Conservation (phyloP, 345 rosid genomes). For the Populus simonii region DNA sequence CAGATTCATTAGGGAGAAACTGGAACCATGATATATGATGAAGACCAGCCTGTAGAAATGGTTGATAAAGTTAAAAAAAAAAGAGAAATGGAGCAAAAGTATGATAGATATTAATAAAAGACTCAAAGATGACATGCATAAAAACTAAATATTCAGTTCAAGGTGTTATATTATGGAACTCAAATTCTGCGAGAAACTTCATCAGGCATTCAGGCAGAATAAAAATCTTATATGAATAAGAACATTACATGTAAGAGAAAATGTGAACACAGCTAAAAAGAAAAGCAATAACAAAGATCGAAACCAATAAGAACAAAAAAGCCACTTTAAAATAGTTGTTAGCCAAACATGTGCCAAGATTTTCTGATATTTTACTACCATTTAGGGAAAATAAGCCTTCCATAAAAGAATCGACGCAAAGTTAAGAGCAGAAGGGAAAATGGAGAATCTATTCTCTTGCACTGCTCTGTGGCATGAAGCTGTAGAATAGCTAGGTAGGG, state of each 20-base stretch:
- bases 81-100: neutral
- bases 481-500: neutral
- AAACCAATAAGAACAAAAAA: neutral
- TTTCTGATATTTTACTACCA: neutral
- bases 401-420: neutral
- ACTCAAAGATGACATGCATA: neutral
- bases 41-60: constrained; percentile 67
- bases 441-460: neutral
- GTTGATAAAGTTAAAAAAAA: neutral
- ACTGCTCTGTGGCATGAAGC: neutral
- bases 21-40: constrained; percentile 94
- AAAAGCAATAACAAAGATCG: neutral
- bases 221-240: neutral
- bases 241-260: neutral
- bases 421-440: neutral
- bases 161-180: neutral
- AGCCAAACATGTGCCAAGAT: neutral
- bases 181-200: neutral
- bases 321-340: neutral
- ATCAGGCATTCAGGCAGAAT: neutral
- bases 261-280: neutral
- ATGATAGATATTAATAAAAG: neutral
- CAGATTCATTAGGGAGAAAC: constrained; percentile 84
- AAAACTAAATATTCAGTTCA: neutral
- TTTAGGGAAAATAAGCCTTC: neutral